phyloP scores from a whole-genome alignment of 176 grass and related monocot species.

The Phragmites australis region DNA sequence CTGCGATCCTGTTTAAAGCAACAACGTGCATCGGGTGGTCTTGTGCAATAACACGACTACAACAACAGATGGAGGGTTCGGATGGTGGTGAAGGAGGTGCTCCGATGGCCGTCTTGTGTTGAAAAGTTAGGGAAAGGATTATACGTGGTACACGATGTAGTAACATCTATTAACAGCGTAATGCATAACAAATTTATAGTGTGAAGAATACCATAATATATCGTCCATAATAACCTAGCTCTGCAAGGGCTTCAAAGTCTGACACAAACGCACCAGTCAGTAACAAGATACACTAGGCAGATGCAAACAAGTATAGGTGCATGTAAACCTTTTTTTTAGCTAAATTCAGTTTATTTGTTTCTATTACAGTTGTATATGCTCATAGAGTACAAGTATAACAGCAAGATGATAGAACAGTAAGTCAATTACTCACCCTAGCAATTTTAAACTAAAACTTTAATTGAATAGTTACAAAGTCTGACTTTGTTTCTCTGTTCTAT shows the following conservation, averaged over 20 bases:
- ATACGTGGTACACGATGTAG: no score
- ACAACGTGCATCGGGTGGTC: no score
- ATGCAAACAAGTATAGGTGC: background rate
- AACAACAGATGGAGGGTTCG: no score
- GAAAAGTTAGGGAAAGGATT: no score
- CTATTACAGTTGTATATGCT: slow-evolving; percentile 49
- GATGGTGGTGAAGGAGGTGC: no score
- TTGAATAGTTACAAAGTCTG: no score
- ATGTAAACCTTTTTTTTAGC: background rate
- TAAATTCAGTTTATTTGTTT: background rate
- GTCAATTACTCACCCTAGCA: background rate
- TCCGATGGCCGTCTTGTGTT: no score
- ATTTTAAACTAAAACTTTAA: background rate
- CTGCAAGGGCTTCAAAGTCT: slow-evolving; percentile 50
- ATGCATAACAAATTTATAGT: slow-evolving; percentile 38
- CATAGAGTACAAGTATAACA: slow-evolving; percentile 62
- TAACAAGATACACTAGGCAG: slow-evolving; percentile 41
- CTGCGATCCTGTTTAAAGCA: no score
- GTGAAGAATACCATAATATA: slow-evolving; percentile 70
- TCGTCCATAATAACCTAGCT: slow-evolving; percentile 62
- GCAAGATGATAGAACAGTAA: slow-evolving; percentile 66
- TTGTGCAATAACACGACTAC: no score
- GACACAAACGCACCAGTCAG: slow-evolving; percentile 48
- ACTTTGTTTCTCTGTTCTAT: no score
- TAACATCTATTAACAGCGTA: no score